phyloP scores from a whole-genome alignment of 2,329 filamentous ascomycete species.

The Venturia asperata region DNA sequence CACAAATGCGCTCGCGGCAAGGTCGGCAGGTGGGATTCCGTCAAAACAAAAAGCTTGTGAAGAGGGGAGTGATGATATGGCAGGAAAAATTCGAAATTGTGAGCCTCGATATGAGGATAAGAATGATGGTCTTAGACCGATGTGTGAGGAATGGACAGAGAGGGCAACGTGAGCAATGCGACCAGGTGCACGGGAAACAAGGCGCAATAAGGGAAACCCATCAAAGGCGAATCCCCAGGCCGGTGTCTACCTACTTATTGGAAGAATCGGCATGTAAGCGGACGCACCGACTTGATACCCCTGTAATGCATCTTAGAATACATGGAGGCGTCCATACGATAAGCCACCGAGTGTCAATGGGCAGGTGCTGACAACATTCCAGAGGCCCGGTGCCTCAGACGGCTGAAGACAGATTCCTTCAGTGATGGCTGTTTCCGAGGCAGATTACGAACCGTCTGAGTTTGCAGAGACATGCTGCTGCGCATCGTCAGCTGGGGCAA shows the following conservation, averaged over 20 bases:
- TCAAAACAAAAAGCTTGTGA: neutral
- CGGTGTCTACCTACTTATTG: neutral
- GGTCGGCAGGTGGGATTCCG: neutral
- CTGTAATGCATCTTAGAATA: conserved; percentile 8
- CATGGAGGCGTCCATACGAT: conserved; percentile 14
- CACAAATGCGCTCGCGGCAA: neutral
- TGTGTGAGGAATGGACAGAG: conserved; percentile 1
- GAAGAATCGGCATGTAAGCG: conserved; percentile 1
- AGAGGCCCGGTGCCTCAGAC: neutral
- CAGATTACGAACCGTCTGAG: neutral
- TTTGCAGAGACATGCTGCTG: neutral
- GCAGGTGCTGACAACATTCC: neutral
- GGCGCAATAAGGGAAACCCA: neutral
- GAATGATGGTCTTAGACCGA: neutral
- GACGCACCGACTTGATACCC: neutral
- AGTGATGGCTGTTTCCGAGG: neutral
- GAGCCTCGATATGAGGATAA: neutral
- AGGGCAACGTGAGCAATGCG: neutral
- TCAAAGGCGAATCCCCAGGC: neutral
- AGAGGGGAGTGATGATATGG: neutral
- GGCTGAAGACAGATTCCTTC: neutral
- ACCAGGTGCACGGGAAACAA: neutral
- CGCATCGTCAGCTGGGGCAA: neutral
- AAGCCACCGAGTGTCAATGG: conserved; percentile 8
- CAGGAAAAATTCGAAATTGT: neutral